Evolutionary conservation across 2,329 filamentous ascomycete species (phyloP).

Genomic region (Xylaria sp.): DNA sequence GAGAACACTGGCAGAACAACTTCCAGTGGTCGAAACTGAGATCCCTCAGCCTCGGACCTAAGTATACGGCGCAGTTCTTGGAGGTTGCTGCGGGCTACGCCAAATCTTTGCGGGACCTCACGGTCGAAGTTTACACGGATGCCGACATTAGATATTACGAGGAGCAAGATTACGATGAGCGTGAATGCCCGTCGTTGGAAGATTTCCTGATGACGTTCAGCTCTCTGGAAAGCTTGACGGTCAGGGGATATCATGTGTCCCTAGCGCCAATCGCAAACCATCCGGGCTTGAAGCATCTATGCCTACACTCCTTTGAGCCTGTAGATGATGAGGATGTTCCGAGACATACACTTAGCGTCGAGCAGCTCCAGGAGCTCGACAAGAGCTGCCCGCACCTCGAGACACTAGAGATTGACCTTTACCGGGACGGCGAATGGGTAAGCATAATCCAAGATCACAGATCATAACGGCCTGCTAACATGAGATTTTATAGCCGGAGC

Average conservation of each 20-base stretch:
- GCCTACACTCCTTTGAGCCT: conserved; percentile 27
- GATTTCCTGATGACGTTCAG: conserved; percentile 13
- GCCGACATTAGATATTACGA: neutral
- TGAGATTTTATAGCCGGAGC: conserved; percentile 9
- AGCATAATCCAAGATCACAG: neutral
- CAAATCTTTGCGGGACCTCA: conserved; percentile 9
- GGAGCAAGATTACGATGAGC: no score
- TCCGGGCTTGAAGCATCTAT: conserved; percentile 25
- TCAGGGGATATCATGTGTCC: conserved; percentile 21
- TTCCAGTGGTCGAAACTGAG: conserved; percentile 27
- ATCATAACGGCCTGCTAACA: neutral
- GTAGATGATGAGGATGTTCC: no score
- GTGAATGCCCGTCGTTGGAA: neutral
- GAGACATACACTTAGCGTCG: conserved; percentile 9
- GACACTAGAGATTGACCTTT: conserved; percentile 30
- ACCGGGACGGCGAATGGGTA: conserved; percentile 30
- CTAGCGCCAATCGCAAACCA: conserved; percentile 9
- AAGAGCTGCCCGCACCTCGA: conserved; percentile 26
- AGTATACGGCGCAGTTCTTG: conserved; percentile 6
- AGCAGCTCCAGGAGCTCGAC: conserved; percentile 29
- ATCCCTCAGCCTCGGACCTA: conserved; percentile 28
- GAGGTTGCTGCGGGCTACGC: conserved; percentile 5
- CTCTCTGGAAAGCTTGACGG: conserved; percentile 27
- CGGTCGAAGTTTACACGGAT: conserved; percentile 14
- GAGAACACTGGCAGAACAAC: conserved; percentile 10